Evolutionary conservation across 2,329 filamentous ascomycete genomes (phyloP).

Genomic region (Curvularia eragrostidis): DNA sequence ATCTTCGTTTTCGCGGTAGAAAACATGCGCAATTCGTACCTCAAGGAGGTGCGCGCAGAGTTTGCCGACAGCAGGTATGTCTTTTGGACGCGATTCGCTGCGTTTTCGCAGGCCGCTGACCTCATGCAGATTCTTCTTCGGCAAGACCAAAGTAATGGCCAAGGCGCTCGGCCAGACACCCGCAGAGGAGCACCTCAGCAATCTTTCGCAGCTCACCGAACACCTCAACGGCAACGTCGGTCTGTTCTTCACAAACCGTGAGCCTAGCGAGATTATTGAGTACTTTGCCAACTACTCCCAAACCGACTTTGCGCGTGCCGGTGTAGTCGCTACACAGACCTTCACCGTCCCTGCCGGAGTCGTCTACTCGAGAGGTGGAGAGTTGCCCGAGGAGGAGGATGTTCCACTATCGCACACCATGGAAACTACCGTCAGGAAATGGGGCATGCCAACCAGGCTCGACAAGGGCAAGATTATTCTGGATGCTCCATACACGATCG

Average conservation of each 20-base stretch:
- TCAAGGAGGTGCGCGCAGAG: slow-evolving; percentile 88
- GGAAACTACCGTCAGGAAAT: slow-evolving; percentile 86
- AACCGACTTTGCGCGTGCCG: slow-evolving; percentile 90
- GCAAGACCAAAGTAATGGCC: slow-evolving; percentile 99
- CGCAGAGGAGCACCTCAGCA: slow-evolving; percentile 80
- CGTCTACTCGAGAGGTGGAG: slow-evolving; percentile 78
- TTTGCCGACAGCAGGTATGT: slow-evolving; percentile 81
- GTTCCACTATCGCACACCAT: slow-evolving; percentile 85
- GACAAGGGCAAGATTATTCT: slow-evolving; percentile 87
- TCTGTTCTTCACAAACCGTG: slow-evolving; percentile 85
- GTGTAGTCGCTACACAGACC: slow-evolving; percentile 73
- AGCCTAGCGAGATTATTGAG: slow-evolving; percentile 68
- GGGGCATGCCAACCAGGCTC: slow-evolving; percentile 88
- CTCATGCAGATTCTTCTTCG: slow-evolving; percentile 82
- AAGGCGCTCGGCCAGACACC: slow-evolving; percentile 84
- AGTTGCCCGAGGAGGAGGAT: slow-evolving; percentile 80
- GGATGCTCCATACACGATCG: slow-evolving; percentile 75
- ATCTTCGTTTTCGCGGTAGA: slow-evolving; percentile 93
- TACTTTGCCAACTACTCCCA: slow-evolving; percentile 77
- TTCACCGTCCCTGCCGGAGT: slow-evolving; percentile 85
- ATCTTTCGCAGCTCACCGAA: slow-evolving; percentile 71
- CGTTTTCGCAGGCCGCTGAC: slow-evolving; percentile 17
- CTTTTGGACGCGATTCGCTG: neutral
- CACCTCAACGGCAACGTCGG: slow-evolving; percentile 85
- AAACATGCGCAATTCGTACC: slow-evolving; percentile 97